A percentile compares a stretch with the other conserved stretches of the same genome.
phyloP scores from a whole-genome alignment of 306 rosid species.

The Cicer bijugum region DNA sequence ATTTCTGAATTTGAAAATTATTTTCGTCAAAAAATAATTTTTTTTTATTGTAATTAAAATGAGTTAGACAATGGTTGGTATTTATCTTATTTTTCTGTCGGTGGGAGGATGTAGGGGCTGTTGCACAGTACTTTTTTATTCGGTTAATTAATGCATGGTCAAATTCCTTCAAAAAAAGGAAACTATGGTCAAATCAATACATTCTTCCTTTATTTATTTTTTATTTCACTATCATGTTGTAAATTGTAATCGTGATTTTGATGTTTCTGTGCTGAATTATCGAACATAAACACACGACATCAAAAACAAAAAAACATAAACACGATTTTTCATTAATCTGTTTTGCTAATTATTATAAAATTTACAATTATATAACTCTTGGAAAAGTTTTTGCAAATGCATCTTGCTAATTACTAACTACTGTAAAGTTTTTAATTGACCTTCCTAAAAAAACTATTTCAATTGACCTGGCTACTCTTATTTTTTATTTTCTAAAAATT shows the following conservation, averaged over 20 bases:
- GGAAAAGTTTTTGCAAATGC: not conserved
- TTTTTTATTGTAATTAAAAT: no score
- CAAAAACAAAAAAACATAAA: no score
- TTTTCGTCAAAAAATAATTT: not conserved
- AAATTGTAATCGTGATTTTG: conserved; percentile 4
- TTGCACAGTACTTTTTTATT: conserved; percentile 6
- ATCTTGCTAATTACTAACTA: not conserved
- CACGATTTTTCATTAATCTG: not conserved
- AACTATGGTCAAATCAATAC: not conserved
- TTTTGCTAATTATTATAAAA: not conserved
- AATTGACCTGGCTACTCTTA: not conserved
- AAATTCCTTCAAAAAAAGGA: no score
- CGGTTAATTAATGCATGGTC: not conserved
- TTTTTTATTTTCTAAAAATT: not conserved
- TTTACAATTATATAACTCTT: not conserved
- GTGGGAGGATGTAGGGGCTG: conserved; percentile 5
- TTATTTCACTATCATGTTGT: not conserved
- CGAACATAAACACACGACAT: not conserved
- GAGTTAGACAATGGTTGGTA: not conserved
- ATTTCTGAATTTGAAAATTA: not conserved
- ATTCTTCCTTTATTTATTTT: not conserved
- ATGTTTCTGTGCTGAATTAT: conserved; percentile 13
- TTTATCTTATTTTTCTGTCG: conserved; percentile 30
- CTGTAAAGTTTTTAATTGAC: not conserved
- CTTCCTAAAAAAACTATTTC: not conserved